phyloP scores from a whole-genome alignment of 2,329 filamentous ascomycete species.

The Fusarium virguliforme region DNA sequence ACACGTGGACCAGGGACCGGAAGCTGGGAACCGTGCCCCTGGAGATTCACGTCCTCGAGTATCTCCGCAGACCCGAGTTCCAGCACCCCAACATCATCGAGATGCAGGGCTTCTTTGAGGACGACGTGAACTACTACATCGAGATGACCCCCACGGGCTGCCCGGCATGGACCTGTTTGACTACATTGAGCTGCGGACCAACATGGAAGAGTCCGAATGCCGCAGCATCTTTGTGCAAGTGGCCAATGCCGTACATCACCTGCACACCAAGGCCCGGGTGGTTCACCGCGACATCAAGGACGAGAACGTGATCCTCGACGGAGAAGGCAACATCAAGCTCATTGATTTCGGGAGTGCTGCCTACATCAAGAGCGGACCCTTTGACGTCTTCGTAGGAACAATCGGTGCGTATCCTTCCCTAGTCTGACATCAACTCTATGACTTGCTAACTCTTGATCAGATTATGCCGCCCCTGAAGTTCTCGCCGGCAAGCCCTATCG shows the following conservation, averaged over 20 bases:
- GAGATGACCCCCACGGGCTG: constrained; percentile 95
- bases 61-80: constrained; percentile 81
- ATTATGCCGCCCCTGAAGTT: constrained; percentile 99
- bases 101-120: constrained; percentile 83
- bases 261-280: constrained; percentile 91
- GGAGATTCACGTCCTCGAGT: constrained; percentile 97
- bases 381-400: constrained; percentile 98
- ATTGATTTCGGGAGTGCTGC: constrained; percentile 99
- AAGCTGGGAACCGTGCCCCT: constrained; percentile 93
- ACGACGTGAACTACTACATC: constrained; percentile 96
- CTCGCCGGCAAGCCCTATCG: constrained; percentile 92
- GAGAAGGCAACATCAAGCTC: constrained; percentile 94
- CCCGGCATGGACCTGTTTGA: constrained; percentile 99
- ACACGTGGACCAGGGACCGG: constrained; percentile 97
- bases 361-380: constrained; percentile 98
- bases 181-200: constrained; percentile 95
- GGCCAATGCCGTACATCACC: constrained; percentile 88
- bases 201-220: constrained; percentile 96
- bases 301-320: constrained; percentile 96
- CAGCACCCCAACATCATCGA: constrained; percentile 80
- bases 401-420: constrained; percentile 78
- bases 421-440: constrained; percentile 13
- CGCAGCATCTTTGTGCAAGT: constrained; percentile 97
- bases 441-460: constrained; percentile 62
- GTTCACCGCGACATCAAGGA: constrained; percentile 99